Evolutionary conservation across 2,329 filamentous ascomycete genomes (phyloP), one percentile per base, ranked within the genome.

Genomic region (Acephala macrosclerotiorum): DNA sequence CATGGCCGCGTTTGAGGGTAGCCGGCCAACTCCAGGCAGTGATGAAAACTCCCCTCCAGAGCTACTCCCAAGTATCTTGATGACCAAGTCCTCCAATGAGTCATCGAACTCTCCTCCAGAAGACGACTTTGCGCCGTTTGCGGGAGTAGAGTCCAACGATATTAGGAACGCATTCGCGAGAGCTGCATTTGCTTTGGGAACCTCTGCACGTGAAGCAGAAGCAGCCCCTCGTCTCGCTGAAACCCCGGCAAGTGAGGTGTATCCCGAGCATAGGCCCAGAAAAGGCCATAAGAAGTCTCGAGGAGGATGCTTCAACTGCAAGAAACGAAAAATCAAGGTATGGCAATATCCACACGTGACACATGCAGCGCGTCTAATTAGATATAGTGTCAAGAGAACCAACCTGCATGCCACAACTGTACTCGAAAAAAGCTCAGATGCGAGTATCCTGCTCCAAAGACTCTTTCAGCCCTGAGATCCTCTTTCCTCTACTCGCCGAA

Each of bases 241-340:
- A 8, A 49, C 58, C 3, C 26, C 36, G 33, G 38, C 53, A 36
- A 33, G 53, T 49, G 58, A 45, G n/a, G n/a, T 58, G 4, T 49
- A 49, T 25, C 38, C 47, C 33, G 49, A 53, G 49, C 42, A 59
- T 26, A 49, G 65, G 29, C 58, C 70, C 2, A 79, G 88, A 63
- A 83, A 87, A 67, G 87, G 88, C 0, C 89, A 91, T 68, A 90
- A 86, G 12, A 91, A 91, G 76, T 89, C 86, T 59, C 82, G 89
- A 26, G 80, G 84, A 18, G 89, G 88, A 9, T 91, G 89, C 76
- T 90, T 84, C 75, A 89, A 89, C 74, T 91, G 89, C 79, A 91
- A 91, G 77, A 81, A 85, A 63, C 80, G 88, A 47, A 84, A 88
- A 65, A 90, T 91, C 75, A 91, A 88, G 83, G 85, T 85, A 65